Base-by-base conservation (phyloP, 768 basidiomycete genomes). In the Naganishia friedmannii region DNA sequence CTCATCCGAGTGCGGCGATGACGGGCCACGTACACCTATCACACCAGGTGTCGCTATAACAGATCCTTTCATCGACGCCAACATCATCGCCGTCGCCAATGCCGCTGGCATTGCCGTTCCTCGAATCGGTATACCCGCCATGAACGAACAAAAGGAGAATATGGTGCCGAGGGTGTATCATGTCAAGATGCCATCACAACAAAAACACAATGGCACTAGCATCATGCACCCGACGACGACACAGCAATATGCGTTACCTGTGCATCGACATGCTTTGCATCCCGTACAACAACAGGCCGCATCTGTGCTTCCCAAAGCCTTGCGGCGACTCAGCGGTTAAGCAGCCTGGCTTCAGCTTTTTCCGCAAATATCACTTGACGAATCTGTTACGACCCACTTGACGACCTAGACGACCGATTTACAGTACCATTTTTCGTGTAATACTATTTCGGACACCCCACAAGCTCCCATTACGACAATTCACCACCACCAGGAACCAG, bases 1-100 rank as follows among this genome's bases (percentile, higher is more conserved):
- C 3, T 80, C 79, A 1, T 77, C 76, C 28, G 78, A 79, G 53
- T 76, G 76, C 8, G 76, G 77, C 31, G 78, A 79, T 55, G 68
- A 72, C 9, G 68, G 70, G 19, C 79, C 79, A 31, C 69, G 77
- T 17, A 80, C 79, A 19, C 79, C 79, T 21, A 77, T 79, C 73
- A 80, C 79, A 32, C 79, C 79, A 37, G 69, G 75, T 26, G 72
- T 75, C 65, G 42, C 70, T 4, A 39, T 66, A 28, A 53, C 65
- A 15, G 65, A 66, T 54, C 65, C 65, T 8, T 66, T 66, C 48
- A 54, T 53, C n/a, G 53, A 53, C 21, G 63, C 57, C 63, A 65
- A 39, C 19, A 65, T 65, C 51, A 66, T 73, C 51, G 72, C 75
- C 48, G 67, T 72, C 56, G 75, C 74, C 53, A 75, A 76, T 1